Conservation (phyloP, 148 eudicot species). For the Fagopyrum homotropicum region DNA sequence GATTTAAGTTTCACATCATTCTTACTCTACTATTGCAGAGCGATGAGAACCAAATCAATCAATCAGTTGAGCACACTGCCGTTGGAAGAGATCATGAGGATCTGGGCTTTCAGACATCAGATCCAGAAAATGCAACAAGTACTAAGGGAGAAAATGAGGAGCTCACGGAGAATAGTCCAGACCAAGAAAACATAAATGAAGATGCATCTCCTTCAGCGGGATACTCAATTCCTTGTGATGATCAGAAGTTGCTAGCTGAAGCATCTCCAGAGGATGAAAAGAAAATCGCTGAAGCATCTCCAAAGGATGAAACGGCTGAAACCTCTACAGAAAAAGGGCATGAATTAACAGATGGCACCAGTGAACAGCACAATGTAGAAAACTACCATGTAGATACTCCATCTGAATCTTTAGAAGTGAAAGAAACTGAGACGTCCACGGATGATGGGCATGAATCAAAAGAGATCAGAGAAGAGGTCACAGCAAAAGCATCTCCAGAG, state of each 20-base stretch:
- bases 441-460: background rate
- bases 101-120: too few species aligned
- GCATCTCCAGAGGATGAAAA: background rate
- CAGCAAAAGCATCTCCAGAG: background rate
- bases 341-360: background rate
- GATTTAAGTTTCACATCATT: too few species aligned
- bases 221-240: too few species aligned
- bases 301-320: background rate
- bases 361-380: background rate
- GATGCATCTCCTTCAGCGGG: too few species aligned
- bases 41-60: too few species aligned
- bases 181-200: too few species aligned
- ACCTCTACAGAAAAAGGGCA: background rate
- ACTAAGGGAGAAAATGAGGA: background rate
- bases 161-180: too few species aligned
- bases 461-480: too few species aligned
- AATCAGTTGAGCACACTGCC: too few species aligned
- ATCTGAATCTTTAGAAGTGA: background rate
- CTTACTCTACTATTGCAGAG: too few species aligned
- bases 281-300: background rate
- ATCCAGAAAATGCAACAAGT: background rate
- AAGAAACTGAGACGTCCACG: background rate
- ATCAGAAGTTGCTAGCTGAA: background rate
- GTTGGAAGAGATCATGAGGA: too few species aligned
- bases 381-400: background rate